Base-by-base conservation (phyloP, 257 asterid species). In the Jaltomata sinuosa region DNA sequence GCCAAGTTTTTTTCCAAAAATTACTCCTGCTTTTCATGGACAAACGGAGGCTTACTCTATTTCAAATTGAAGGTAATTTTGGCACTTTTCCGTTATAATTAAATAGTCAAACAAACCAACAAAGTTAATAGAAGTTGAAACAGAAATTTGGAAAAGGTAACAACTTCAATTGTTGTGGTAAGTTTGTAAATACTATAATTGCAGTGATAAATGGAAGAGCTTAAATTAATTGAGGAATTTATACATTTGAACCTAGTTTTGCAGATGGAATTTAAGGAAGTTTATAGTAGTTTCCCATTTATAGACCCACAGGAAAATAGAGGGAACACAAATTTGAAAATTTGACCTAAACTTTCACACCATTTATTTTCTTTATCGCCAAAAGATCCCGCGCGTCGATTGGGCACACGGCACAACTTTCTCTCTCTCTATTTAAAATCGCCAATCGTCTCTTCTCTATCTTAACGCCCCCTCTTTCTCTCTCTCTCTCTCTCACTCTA, bases 291-390 rank as follows among this genome's bases (percentile, higher is more conserved):
- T 77, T 77, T 77, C 27, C 82, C 62, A 77, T 27, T 77, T 77
- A 76, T 77, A 49, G 81, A 77, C 40, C 62, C 27, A 77, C 62
- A 16, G 40, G 59, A 77, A 77, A 77, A 77, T 77, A 77, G 82
- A 77, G 82, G 82, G 82, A 77, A 77, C 3, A 77, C 62, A 77
- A 77, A 77, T 49, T 77, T 77, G 45, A 49, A 76, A 77, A 77
- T 77, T 77, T 77, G 82, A 49, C 82, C 82, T 77, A 77, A 77
- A 49, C 8, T 47, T 76, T 27, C 45, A 49, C 62, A 49, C 82
- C 82, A 27, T n/a, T n/a, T 8, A 49, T 27, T 76, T 76, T n/a
- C n/a, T 49, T 16, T 25, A 77, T 77, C 5, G 82, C 57, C 38
- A 77, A 49, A 77, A 77, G 27, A 77, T 77, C 61, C 42, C 42